Evolutionary conservation across 345 rosid genomes (phyloP).

Genomic region (Noccaea bulbosa): DNA sequence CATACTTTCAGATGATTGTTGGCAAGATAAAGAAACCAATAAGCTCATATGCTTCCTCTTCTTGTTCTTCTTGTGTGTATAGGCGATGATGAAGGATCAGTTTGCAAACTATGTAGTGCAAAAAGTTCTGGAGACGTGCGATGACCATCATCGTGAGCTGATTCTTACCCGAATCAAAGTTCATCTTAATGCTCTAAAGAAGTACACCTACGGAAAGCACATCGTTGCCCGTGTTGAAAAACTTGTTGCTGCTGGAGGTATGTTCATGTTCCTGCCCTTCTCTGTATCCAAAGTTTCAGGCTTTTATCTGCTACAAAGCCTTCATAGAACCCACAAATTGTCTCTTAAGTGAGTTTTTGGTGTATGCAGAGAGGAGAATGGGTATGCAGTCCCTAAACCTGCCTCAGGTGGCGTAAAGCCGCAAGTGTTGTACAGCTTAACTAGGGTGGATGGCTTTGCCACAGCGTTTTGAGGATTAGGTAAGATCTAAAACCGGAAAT

Average conservation of each 20-base stretch:
- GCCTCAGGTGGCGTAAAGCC: conserved; percentile 38
- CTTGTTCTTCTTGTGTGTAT: conserved; percentile 14
- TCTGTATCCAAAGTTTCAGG: background rate
- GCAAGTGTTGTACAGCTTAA: conserved; percentile 44
- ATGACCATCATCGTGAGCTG: conserved; percentile 84
- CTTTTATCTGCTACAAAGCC: background rate
- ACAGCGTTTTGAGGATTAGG: conserved; percentile 48
- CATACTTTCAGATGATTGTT: conserved; percentile 5
- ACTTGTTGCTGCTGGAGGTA: conserved; percentile 97
- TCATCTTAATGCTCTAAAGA: conserved; percentile 87
- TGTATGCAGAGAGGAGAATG: conserved; percentile 43
- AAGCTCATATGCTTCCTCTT: conserved; percentile 17
- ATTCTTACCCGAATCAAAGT: conserved; percentile 86
- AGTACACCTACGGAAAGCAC: conserved; percentile 96
- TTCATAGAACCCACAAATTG: no score
- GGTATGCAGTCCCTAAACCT: conserved; percentile 37
- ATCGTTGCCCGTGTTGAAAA: conserved; percentile 97
- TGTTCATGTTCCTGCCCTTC: conserved; percentile 10
- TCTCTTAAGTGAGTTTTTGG: conserved; percentile 6
- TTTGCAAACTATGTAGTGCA: conserved; percentile 98
- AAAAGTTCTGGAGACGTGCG: conserved; percentile 95
- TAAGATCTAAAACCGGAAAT: conserved; percentile 54
- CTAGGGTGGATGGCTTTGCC: conserved; percentile 46
- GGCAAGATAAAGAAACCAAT: background rate
- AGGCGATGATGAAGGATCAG: conserved; percentile 99